These are phyloP conservation scores for Apiospora sp. DNA, from an alignment of 2,329 filamentous ascomycete genomes.

Conservation along the genomic window DNA sequence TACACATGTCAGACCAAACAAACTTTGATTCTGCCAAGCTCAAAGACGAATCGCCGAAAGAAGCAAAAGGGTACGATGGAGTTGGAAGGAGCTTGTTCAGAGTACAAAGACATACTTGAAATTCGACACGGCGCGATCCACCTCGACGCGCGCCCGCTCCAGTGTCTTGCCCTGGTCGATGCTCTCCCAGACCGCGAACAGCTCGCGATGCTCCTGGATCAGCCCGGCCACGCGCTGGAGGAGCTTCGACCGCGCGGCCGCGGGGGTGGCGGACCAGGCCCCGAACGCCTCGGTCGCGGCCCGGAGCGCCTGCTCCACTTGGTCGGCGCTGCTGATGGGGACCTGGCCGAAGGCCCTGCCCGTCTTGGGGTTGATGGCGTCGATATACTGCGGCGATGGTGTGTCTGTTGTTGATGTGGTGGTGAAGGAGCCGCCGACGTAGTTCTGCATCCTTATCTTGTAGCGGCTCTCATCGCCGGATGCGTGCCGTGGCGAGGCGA, in stretches of 20 bases:
- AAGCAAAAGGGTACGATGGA: no score
- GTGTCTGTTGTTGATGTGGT: constrained; percentile 24
- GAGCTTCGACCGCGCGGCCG: constrained; percentile 35
- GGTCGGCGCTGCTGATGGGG: constrained; percentile 35
- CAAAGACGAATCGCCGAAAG: no score
- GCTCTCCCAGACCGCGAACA: constrained; percentile 46
- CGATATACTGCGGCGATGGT: constrained; percentile 32
- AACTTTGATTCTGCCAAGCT: no score
- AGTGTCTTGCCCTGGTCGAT: constrained; percentile 47
- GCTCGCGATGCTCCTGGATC: constrained; percentile 40
- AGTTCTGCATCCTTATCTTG: constrained; percentile 34
- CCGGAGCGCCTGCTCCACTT: constrained; percentile 37
- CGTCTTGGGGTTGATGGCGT: constrained; percentile 43
- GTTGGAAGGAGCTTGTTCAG: no score
- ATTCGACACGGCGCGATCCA: constrained; percentile 44
- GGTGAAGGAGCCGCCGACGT: constrained; percentile 30
- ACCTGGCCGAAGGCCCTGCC: constrained; percentile 37
- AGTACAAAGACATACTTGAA: constrained; percentile 45
- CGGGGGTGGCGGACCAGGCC: constrained; percentile 41
- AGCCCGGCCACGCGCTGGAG: constrained; percentile 38
- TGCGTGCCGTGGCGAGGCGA: constrained; percentile 25
- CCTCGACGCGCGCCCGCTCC: constrained; percentile 42
- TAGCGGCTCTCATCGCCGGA: background rate
- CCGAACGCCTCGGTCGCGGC: constrained; percentile 38
- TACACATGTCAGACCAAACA: background rate